Base-by-base conservation (phyloP, 495 filamentous ascomycete species). In the Neurospora cerealis region DNA sequence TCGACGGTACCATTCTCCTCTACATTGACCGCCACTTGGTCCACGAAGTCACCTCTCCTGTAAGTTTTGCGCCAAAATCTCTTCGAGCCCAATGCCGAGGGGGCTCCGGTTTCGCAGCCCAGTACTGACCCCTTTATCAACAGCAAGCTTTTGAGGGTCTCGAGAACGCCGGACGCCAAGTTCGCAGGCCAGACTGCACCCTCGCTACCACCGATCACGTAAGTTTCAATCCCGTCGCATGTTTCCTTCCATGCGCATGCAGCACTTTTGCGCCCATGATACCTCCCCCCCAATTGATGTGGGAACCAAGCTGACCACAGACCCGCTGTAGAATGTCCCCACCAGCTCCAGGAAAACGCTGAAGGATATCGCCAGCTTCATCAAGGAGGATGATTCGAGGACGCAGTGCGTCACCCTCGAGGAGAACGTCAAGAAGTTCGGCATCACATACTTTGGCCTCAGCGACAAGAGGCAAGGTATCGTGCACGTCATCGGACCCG, bases 401-500 rank as follows among this genome's bases (percentile, higher is more conserved):
- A 88, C 91, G 69, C 96, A 99, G 88, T 97, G 94, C 83, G 88
- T 93, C 75, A 99, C 96, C 46, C 90, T 99, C 39, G 96, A 99
- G 82, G 90, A 98, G 74, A 99, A 99, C 79, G 96, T 99, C 74
- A 96, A 97, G 84, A 92, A 93, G 72, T 98, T 98, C 77, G 94
- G 92, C 76, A 88, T 99, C 79, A 98, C 96, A 79, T 99, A 98
- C 84, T 99, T 99, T 78, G 96, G 96, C 70, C 90, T 99, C 74
- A 94, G 90, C 48, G 96, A 98, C 83, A 97, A 97, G 86, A 89
- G 96, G 39, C 96, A 99, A 85, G 96, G 96, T 76, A 99, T 99
- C 80, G 96, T 99, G 54, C 96, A 99, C 83, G 92, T 99, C 79
- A 97, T 99, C 77, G 96, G 96, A n/a, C 96, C 96, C 48, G 96